phyloP scores from a whole-genome alignment of 2,329 filamentous ascomycete species.

The Aspergillus fumigatiaffinis region DNA sequence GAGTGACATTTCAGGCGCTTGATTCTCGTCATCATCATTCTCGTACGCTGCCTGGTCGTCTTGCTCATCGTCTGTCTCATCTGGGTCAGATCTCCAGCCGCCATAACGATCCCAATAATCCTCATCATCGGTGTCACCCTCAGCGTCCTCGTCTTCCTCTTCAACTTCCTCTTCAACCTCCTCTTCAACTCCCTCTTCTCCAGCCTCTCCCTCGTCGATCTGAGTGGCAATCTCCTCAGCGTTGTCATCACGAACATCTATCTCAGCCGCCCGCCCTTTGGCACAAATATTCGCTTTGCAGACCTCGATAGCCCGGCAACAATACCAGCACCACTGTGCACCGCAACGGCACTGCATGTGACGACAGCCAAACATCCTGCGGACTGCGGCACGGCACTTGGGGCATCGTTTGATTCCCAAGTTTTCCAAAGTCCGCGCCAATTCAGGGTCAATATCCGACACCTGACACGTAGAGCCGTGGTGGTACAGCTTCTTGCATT shows the following conservation, averaged over 20 bases:
- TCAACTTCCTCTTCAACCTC: not conserved
- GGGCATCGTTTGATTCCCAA: slow-evolving; percentile 51
- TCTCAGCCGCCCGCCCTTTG: not conserved
- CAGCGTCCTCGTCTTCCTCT: not conserved
- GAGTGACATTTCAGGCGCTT: not conserved
- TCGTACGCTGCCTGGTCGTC: not conserved
- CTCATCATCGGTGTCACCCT: no score
- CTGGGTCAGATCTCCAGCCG: not conserved
- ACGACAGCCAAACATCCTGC: slow-evolving; percentile 47
- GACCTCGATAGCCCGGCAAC: slow-evolving; percentile 30
- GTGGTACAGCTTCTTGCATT: slow-evolving; percentile 44
- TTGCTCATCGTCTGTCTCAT: not conserved
- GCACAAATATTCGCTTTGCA: slow-evolving; percentile 21
- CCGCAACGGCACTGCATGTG: slow-evolving; percentile 49
- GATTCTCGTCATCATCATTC: not conserved
- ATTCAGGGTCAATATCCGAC: slow-evolving; percentile 32
- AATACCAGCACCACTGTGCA: slow-evolving; percentile 50
- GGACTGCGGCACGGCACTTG: slow-evolving; percentile 46
- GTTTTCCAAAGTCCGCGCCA: slow-evolving; percentile 34
- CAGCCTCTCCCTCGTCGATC: not conserved
- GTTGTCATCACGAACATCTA: not conserved
- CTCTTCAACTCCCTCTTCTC: not conserved
- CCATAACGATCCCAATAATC: not conserved
- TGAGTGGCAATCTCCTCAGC: not conserved
- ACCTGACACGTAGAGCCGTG: slow-evolving; percentile 19